phyloP scores from a whole-genome alignment of 2,329 filamentous ascomycete species.

The Claviceps purpurea region DNA sequence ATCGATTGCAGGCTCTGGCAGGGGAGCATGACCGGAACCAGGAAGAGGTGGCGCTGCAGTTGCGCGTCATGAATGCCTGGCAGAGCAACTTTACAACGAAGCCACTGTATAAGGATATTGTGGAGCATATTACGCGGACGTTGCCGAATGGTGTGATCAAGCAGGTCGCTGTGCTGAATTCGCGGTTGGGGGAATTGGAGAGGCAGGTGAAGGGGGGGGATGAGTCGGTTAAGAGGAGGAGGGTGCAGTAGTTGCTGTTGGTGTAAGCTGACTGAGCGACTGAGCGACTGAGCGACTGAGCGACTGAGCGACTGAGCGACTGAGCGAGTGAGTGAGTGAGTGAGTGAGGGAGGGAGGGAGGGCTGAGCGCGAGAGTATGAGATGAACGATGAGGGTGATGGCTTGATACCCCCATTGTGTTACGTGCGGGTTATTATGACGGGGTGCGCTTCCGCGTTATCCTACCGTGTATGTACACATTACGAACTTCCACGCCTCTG shows the following conservation, averaged over 20 bases:
- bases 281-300: too few relatives aligned
- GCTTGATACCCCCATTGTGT: too few relatives aligned
- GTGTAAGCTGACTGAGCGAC: not conserved
- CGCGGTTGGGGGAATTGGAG: conserved; percentile 13
- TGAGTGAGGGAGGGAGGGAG: too few relatives aligned
- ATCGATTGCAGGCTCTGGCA: not conserved
- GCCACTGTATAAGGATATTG: conserved; percentile 26
- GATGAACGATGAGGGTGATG: too few relatives aligned
- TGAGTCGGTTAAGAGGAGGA: not conserved
- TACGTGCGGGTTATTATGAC: too few relatives aligned
- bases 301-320: too few relatives aligned
- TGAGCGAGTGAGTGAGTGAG: too few relatives aligned
- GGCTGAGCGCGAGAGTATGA: too few relatives aligned
- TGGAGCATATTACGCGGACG: conserved; percentile 21
- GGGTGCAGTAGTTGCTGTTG: not conserved
- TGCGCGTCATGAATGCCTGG: conserved; percentile 29
- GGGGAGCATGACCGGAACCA: conserved; percentile 3
- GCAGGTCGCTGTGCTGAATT: conserved; percentile 10
- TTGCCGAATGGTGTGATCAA: conserved; percentile 10
- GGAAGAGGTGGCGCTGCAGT: conserved; percentile 21
- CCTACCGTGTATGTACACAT: too few relatives aligned
- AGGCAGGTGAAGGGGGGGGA: not conserved
- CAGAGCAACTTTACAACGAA: conserved; percentile 36
- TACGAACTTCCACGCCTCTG: too few relatives aligned
- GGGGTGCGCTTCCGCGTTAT: too few relatives aligned